phyloP scores from a whole-genome alignment of 2,329 filamentous ascomycete species.

The Exserohilum rostratum region DNA sequence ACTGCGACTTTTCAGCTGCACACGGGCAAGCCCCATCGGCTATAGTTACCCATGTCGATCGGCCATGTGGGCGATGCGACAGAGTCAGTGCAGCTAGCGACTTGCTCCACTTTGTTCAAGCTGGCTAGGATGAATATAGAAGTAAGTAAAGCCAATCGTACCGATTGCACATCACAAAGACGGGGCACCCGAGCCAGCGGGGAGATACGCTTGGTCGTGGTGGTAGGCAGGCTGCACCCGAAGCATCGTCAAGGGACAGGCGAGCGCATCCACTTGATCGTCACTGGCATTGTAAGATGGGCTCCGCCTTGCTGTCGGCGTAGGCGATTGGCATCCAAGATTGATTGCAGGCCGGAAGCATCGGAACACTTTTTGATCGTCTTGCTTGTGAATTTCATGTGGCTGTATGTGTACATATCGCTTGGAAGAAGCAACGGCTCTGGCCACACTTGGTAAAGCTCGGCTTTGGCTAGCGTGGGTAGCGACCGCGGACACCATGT shows the following conservation, averaged over 20 bases:
- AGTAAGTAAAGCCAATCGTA: too few relatives aligned
- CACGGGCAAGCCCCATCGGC: too few relatives aligned
- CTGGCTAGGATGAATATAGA: neutral
- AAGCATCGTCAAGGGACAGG: neutral
- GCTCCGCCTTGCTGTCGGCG: neutral
- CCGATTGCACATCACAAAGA: neutral
- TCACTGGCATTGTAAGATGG: neutral
- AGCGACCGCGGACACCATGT: neutral
- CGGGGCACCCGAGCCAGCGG: slow-evolving; percentile 1
- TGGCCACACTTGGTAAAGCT: neutral
- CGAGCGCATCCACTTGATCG: neutral
- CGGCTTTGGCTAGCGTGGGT: neutral
- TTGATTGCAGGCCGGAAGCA: neutral
- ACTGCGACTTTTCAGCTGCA: neutral
- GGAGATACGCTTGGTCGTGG: neutral
- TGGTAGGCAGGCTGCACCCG: neutral
- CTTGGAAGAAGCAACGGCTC: neutral
- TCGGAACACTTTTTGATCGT: neutral
- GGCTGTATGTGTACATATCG: neutral
- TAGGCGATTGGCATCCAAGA: neutral
- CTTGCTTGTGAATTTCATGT: neutral
- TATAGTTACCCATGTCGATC: neutral
- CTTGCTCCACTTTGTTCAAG: neutral
- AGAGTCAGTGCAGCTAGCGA: neutral
- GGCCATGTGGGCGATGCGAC: neutral